These are phyloP conservation scores for Ilyonectria destructans DNA, from an alignment of 2,329 filamentous ascomycete species.

Conservation along the genomic window DNA sequence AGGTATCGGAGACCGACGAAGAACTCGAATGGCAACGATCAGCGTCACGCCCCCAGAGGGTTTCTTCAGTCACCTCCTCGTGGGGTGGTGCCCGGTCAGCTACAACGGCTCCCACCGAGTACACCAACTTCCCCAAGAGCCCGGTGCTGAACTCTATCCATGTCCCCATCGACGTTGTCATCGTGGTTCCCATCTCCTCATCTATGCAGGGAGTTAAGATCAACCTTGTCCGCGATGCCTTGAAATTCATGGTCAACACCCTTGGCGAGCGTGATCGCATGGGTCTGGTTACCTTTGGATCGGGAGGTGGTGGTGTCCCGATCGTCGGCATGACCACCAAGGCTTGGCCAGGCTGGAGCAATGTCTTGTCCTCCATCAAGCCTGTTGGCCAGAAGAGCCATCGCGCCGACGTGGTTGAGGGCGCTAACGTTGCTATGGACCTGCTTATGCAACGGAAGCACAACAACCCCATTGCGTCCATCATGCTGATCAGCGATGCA, in stretches of 20 bases:
- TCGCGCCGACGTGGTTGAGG: conserved; percentile 96
- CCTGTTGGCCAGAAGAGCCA: conserved; percentile 97
- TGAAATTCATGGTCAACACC: conserved; percentile 92
- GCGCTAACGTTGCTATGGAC: conserved; percentile 98
- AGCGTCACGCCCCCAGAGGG: conserved; percentile 71
- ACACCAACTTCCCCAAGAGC: conserved; percentile 78
- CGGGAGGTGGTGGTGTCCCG: conserved; percentile 91
- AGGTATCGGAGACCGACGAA: conserved; percentile 88
- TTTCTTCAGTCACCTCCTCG: conserved; percentile 86
- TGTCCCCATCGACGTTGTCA: conserved; percentile 94
- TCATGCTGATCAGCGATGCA: conserved; percentile 97
- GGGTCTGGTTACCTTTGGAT: conserved; percentile 97
- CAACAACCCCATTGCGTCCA: conserved; percentile 94
- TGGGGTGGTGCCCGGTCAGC: conserved; percentile 88
- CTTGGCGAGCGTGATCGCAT: conserved; percentile 95
- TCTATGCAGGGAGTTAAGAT: conserved; percentile 99
- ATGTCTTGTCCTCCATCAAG: conserved; percentile 88
- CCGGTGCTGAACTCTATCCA: conserved; percentile 73
- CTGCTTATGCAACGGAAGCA: conserved; percentile 97
- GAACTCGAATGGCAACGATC: conserved; percentile 83
- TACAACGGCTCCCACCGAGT: conserved; percentile 92
- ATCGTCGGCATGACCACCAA: conserved; percentile 99
- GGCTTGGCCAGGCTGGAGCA: conserved; percentile 92
- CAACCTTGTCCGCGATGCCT: conserved; percentile 89
- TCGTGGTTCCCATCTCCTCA: conserved; percentile 96